Evolutionary conservation across 169 alveolate species (phyloP).

Genomic region (Plasmodium malariae): DNA sequence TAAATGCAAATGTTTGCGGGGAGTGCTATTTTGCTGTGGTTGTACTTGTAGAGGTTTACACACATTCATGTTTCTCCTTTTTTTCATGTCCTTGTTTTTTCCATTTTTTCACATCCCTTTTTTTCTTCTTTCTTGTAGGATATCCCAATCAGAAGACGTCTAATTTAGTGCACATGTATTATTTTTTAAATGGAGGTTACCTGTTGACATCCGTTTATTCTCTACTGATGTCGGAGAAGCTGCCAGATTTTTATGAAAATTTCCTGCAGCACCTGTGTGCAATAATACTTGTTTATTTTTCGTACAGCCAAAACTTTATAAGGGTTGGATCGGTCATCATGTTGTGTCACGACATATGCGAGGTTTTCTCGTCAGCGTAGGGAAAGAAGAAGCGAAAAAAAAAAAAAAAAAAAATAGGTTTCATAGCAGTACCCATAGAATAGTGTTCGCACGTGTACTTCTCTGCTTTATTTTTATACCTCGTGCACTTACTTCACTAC

Average conservation of each 20-base stretch:
- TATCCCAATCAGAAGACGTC: conserved; percentile 82
- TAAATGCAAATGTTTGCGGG: no score
- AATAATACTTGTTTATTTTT: conserved; percentile 80
- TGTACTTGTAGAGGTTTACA: no score
- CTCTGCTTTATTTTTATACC: neutral
- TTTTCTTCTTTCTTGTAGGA: conserved; percentile 27
- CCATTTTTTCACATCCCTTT: no score
- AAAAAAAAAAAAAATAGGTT: neutral
- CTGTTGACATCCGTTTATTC: conserved; percentile 78
- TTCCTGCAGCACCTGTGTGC: conserved; percentile 81
- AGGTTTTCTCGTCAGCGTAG: conserved; percentile 84
- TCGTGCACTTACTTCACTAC: neutral
- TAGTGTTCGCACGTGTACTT: no score
- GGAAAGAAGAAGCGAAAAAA: conserved; percentile 1
- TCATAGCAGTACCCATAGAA: no score
- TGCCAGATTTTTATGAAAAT: conserved; percentile 83
- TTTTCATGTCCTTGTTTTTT: no score
- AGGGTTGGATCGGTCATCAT: conserved; percentile 83
- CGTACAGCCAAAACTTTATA: conserved; percentile 82
- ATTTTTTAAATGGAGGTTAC: conserved; percentile 81
- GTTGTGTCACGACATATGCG: conserved; percentile 85
- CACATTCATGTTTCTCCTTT: no score
- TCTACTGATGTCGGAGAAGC: conserved; percentile 73
- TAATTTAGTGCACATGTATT: conserved; percentile 78
- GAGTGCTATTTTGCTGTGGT: no score